phyloP scores from a whole-genome alignment of 495 filamentous ascomycete species.

The Penicillium arizonense region DNA sequence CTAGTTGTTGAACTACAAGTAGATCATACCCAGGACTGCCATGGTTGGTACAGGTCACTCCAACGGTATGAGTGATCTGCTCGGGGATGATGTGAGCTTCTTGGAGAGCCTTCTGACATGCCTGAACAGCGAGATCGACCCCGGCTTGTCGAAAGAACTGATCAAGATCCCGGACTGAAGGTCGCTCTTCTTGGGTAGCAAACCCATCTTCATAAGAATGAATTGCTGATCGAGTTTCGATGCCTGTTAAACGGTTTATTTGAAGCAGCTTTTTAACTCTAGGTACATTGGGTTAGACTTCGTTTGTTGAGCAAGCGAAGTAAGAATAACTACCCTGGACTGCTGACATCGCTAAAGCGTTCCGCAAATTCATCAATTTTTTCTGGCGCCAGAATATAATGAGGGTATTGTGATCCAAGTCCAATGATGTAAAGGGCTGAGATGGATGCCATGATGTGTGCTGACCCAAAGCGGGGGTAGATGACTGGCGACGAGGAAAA shows the following conservation, averaged over 20 bases:
- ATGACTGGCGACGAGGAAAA: too few species aligned
- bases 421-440: neutral
- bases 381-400: neutral
- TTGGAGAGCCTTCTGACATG: constrained; percentile 59
- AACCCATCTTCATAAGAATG: constrained; percentile 53
- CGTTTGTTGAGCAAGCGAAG: neutral
- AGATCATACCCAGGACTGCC: constrained; percentile 69
- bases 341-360: neutral
- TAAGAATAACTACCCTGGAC: neutral
- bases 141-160: constrained; percentile 55
- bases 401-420: neutral
- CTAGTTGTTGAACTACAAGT: constrained; percentile 55
- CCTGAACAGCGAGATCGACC: constrained; percentile 54
- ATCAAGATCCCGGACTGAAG: constrained; percentile 55
- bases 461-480: too few species aligned
- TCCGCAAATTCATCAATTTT: neutral
- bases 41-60: constrained; percentile 65
- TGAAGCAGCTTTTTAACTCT: constrained; percentile 52
- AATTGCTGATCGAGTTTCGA: constrained; percentile 59
- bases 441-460: too few species aligned
- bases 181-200: constrained; percentile 38
- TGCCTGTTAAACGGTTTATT: constrained; percentile 64
- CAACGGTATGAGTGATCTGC: constrained; percentile 64
- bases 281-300: neutral
- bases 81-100: constrained; percentile 39